These are phyloP conservation scores for Corchorus olitorius DNA, from an alignment of 345 rosid genomes.

Conservation along the genomic window DNA sequence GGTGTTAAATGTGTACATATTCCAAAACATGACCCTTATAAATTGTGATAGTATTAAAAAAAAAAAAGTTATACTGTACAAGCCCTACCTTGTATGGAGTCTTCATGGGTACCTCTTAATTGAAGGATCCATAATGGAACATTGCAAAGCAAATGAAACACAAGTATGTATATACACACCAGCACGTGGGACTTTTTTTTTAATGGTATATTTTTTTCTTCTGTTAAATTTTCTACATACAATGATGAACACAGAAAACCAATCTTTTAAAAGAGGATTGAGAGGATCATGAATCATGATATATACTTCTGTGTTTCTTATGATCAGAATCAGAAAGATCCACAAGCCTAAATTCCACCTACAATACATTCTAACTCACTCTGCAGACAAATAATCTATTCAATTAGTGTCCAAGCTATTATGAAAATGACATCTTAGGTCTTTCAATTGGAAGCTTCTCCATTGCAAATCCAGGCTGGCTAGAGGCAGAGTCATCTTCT, in stretches of 20 bases:
- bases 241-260: background rate
- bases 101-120: too few species aligned
- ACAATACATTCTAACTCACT: slow-evolving; percentile 3
- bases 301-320: background rate
- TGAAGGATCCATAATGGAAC: too few species aligned
- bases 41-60: too few species aligned
- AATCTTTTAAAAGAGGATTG: background rate
- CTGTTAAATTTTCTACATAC: background rate
- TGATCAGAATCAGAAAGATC: background rate
- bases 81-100: too few species aligned
- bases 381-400: background rate
- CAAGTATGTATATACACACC: too few species aligned
- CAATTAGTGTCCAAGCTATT: background rate
- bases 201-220: background rate
- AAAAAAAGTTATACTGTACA: too few species aligned
- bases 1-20: too few species aligned
- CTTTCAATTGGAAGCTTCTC: slow-evolving; percentile 44
- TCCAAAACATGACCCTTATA: too few species aligned
- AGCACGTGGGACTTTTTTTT: background rate
- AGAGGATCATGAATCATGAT: background rate
- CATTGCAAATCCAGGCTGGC: slow-evolving; percentile 42
- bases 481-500: slow-evolving; percentile 29
- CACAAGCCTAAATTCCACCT: background rate
- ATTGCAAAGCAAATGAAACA: background rate
- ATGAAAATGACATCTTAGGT: background rate